Conservation (phyloP, 1,284 basidiomycete genomes). For the Ceratobasidium sp. region DNA sequence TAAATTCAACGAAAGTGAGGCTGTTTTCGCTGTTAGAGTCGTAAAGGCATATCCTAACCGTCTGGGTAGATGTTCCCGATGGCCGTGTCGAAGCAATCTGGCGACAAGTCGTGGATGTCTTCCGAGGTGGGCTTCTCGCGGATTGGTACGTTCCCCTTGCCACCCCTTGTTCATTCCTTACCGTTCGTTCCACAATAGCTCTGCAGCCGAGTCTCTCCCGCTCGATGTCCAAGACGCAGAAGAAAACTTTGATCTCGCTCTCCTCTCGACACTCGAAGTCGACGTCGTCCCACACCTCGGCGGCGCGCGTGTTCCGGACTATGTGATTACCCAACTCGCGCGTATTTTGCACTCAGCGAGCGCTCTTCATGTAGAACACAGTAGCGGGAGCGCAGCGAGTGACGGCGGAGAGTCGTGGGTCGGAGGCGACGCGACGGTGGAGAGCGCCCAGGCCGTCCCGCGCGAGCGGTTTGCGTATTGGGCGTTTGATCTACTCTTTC, state of each 20-base stretch:
- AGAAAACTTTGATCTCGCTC: slow-evolving; percentile 87
- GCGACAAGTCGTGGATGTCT: slow-evolving; percentile 87
- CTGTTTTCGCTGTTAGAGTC: neutral
- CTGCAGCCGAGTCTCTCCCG: slow-evolving; percentile 65
- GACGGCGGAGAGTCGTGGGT: slow-evolving; percentile 54
- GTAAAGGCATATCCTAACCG: neutral
- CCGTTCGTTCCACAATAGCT: slow-evolving; percentile 57
- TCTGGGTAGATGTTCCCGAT: slow-evolving; percentile 65
- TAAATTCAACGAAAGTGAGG: slow-evolving; percentile 62
- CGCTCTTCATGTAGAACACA: slow-evolving; percentile 65
- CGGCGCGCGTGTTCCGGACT: slow-evolving; percentile 75
- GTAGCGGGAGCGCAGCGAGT: slow-evolving; percentile 50
- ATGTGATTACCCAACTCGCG: slow-evolving; percentile 76
- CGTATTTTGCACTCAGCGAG: slow-evolving; percentile 83
- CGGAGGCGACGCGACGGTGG: slow-evolving; percentile 70
- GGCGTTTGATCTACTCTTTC: slow-evolving; percentile 91
- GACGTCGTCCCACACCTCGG: slow-evolving; percentile 84
- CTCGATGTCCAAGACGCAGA: slow-evolving; percentile 79
- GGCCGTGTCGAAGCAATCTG: slow-evolving; percentile 82
- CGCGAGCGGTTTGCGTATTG: slow-evolving; percentile 92
- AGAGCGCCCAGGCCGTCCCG: slow-evolving; percentile 67
- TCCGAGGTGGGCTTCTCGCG: slow-evolving; percentile 83
- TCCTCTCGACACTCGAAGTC: slow-evolving; percentile 82
- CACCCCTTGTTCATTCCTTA: neutral
- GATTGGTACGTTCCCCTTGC: slow-evolving; percentile 72